phyloP scores from a whole-genome alignment of 805 yeast species.

The Hanseniaspora mollemarum region DNA sequence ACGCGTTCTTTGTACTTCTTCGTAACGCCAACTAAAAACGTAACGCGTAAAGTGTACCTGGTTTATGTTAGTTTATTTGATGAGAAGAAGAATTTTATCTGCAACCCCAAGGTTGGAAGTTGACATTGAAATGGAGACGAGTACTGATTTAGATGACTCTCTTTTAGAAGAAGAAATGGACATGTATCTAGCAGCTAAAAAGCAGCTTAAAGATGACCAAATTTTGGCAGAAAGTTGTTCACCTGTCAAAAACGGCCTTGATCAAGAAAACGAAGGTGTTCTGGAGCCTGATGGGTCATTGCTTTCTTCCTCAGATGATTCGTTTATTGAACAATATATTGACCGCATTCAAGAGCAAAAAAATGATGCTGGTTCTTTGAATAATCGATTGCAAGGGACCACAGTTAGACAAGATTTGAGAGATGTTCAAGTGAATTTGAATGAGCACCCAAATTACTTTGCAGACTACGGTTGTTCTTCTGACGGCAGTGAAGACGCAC shows the following conservation, averaged over 20 bases:
- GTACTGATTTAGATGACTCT: constrained; percentile 14
- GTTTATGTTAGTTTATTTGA: no score
- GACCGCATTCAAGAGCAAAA: neutral
- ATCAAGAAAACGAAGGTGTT: neutral
- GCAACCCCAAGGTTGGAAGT: no score
- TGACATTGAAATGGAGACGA: no score
- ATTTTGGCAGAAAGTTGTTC: no score
- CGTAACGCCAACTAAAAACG: no score
- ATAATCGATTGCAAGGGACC: neutral
- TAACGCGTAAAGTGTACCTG: no score
- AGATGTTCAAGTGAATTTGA: neutral
- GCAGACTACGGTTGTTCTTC: constrained; percentile 6
- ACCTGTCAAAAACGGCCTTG: neutral
- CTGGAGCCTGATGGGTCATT: neutral
- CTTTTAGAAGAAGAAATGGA: constrained; percentile 13
- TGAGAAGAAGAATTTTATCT: no score
- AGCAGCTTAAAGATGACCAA: neutral
- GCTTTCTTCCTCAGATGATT: constrained; percentile 12
- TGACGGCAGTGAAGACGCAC: neutral
- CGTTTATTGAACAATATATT: constrained; percentile 12
- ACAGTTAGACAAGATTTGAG: constrained; percentile 11
- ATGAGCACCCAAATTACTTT: neutral
- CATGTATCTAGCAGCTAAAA: constrained; percentile 1
- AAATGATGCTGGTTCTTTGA: neutral
- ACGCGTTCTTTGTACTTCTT: no score